These are phyloP conservation scores for Monosporascus sp. DNA, from an alignment of 2,329 filamentous ascomycete genomes.

Conservation along the genomic window DNA sequence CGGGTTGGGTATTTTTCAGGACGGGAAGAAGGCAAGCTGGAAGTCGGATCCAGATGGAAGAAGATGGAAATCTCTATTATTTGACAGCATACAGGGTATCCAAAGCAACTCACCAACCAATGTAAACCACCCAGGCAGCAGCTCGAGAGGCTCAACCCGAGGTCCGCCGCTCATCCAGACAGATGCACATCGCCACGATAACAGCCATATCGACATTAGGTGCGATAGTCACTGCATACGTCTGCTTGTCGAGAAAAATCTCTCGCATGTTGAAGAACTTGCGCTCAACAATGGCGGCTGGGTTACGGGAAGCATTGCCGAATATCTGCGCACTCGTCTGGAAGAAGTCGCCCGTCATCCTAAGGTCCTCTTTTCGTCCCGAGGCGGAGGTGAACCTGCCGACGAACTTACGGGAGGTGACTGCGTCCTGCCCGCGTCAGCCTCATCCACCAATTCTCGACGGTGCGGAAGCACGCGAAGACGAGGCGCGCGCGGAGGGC, in stretches of 20 bases:
- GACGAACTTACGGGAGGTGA: conserved; percentile 48
- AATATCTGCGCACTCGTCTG: conserved; percentile 53
- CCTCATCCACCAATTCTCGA: neutral
- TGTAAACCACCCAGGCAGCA: too few species aligned
- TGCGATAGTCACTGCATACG: conserved; percentile 58
- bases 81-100: too few species aligned
- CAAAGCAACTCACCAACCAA: too few species aligned
- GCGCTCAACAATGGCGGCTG: conserved; percentile 55
- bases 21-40: too few species aligned
- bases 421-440: conserved; percentile 25
- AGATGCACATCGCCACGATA: conserved; percentile 62
- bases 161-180: conserved; percentile 55
- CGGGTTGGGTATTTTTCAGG: too few species aligned
- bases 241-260: conserved; percentile 56
- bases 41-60: too few species aligned
- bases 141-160: neutral
- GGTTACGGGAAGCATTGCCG: conserved; percentile 40
- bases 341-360: conserved; percentile 58
- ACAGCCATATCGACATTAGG: conserved; percentile 61
- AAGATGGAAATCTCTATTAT: too few species aligned
- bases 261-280: conserved; percentile 53
- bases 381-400: conserved; percentile 49
- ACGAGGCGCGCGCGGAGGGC: neutral
- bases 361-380: conserved; percentile 39
- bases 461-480: too few species aligned